A percentile compares a stretch with the other conserved stretches of the same genome.
Conservation (phyloP, 768 basidiomycete species). For the Mrakia hoshinonis region DNA sequence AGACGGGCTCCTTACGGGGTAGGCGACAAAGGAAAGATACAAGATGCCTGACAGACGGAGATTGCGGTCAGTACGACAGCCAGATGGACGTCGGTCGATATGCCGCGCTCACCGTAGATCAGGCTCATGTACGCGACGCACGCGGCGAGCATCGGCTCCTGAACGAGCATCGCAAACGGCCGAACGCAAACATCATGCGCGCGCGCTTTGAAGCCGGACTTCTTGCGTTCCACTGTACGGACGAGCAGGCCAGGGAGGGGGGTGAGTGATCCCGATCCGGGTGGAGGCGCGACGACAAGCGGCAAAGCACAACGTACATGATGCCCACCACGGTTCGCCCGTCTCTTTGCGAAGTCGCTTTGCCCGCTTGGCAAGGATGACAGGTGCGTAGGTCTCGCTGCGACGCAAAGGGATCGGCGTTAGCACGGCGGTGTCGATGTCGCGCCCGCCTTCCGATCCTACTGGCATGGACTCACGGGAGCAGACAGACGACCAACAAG, state of each 20-base stretch:
- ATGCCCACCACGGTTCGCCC: conserved; percentile 39
- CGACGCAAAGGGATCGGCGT: not conserved
- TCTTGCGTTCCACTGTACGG: conserved; percentile 10
- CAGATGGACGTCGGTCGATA: too few relatives aligned
- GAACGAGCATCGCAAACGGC: conserved; percentile 40
- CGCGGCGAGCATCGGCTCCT: conserved; percentile 38
- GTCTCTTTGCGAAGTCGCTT: conserved; percentile 40
- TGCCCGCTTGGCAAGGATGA: conserved; percentile 39
- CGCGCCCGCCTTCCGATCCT: too few relatives aligned
- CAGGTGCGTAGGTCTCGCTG: conserved; percentile 41
- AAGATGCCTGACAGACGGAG: conserved; percentile 35
- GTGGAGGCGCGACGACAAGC: not conserved
- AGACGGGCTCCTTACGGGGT: conserved; percentile 30
- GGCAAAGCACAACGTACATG: conserved; percentile 32
- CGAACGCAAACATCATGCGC: conserved; percentile 36
- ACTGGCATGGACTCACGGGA: conserved; percentile 13
- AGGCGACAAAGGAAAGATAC: conserved; percentile 42
- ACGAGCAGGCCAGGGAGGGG: not conserved
- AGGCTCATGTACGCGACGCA: not conserved
- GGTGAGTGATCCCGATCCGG: too few relatives aligned
- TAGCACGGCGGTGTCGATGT: too few relatives aligned
- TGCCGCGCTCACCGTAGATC: not conserved
- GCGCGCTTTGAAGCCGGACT: conserved; percentile 32
- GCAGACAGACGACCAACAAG: conserved; percentile 8
- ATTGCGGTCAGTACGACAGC: not conserved